Base-by-base conservation (phyloP, 208 protist species). In the Acanthamoeba sp. region DNA sequence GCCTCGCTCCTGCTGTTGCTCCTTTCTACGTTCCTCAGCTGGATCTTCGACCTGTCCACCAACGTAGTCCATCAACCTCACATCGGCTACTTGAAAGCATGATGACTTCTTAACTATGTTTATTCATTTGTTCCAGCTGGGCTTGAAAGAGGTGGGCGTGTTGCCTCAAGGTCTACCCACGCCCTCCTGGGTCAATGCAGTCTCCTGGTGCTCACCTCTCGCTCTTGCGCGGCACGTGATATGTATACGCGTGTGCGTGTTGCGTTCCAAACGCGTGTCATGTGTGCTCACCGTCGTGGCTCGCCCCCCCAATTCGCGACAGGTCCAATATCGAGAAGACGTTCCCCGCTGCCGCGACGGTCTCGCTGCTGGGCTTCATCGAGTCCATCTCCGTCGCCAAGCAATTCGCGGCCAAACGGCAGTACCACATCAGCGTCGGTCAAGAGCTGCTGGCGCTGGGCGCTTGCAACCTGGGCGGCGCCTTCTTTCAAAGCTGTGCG, bases 331-430 rank as follows among this genome's bases (percentile, higher is more conserved):
- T 89, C 42, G 42, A 48, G 32, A 62, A 27, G 7, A 5, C 34
- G 5, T 42, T 89, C 45, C 82, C 82, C 3, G 45, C 82, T 0
- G 40, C 82, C 22, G 82, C 55, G 22, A 90, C 52, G 29, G 34
- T 90, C 55, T 90, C 82, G 20, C 14, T 90, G 4, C 82, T 90
- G 45, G 45, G 82, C 16, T 90, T 90, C 34, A 90, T 90, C 34
- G 82, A 90, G 55, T 57, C 52, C 82, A 64, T 90, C 7, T 90
- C 82, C 38, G 82, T 90, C n/a, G 82, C 82, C 38, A 90, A 90
- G 20, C 82, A 90, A 24, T 90, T 90, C 27, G 82, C 34, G 64
- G 82, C 82, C 45, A 90, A 90, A 10, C 2, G 38, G 38, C 82
- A 90, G 34, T 90, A 90, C 24, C 45, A 27, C 22, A 62, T 90